Conservation (phyloP, 306 rosid genomes). For the Cucumis cinereus region DNA sequence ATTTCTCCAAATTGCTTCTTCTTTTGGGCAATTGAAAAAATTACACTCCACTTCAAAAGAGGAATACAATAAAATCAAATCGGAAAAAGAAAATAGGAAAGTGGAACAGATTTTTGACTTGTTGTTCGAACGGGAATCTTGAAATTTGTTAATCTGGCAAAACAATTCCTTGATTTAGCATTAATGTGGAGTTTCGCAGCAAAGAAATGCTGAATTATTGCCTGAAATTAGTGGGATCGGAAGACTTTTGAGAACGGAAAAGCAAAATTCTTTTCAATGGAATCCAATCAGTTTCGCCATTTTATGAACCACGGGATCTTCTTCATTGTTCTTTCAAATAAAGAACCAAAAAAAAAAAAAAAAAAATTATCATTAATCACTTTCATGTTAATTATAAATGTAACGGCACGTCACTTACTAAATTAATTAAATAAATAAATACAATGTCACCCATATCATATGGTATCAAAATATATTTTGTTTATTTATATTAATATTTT, state of each 20-base stretch:
- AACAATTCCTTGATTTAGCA: neutral
- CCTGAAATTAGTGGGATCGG: neutral
- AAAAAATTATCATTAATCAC: neutral
- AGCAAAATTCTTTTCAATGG: neutral
- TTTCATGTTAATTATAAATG: neutral
- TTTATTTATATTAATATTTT: too few species aligned
- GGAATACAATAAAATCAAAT: neutral
- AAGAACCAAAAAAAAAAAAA: neutral
- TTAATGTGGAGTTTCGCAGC: neutral
- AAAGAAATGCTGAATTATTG: neutral
- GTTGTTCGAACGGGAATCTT: neutral
- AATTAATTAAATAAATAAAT: neutral
- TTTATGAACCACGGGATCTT: neutral
- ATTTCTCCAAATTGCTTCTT: neutral
- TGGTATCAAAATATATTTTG: too few species aligned
- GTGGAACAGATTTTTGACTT: slow-evolving; percentile 8
- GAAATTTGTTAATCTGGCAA: neutral
- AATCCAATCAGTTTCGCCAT: neutral
- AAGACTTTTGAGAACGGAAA: neutral
- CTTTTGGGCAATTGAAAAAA: neutral
- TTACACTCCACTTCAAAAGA: neutral
- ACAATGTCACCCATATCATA: neutral
- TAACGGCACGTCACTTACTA: neutral
- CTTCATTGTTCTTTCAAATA: neutral
- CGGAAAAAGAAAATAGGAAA: neutral